Evolutionary conservation across 2,329 filamentous ascomycete genomes (phyloP), one percentile per base, ranked within the genome.

Genomic region (Nemania sp.): DNA sequence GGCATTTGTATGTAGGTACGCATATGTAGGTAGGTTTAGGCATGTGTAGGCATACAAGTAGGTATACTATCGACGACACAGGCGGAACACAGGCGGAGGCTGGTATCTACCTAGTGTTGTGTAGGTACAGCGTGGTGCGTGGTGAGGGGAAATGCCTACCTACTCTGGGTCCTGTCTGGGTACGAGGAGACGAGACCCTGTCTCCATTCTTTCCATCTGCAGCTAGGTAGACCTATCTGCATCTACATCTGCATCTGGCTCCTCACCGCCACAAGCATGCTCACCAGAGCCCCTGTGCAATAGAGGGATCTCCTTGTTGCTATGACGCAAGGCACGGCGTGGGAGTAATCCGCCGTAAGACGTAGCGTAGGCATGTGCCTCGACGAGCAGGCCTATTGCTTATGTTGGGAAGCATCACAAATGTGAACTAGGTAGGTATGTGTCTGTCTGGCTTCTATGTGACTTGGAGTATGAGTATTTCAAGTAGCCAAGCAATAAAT

Each of bases 241-340:
- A 41, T 38, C 45, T 29, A 55, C 38, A 41, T 53, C 56, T 64
- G 58, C 59, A 64, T 56, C 38, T 58, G 60, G 60, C 60, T 60
- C 27, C 67, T 69, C 67, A 69, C 67, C 67, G 67, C 67, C 49
- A 69, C 27, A 60, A 60, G 59, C 54, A 43, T 49, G 53, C 45
- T 47, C 58, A 20, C 6, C 62, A 20, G 15, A 45, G 41, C n/a
- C 41, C 41, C 41, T 20, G 41, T 45, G 41, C 41, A 45, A 45
- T 45, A n/a, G 41, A 45, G 41, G 41, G 57, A 62, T 45, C n/a
- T n/a, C 26, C 52, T 22, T 53, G 24, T 58, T 53, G 53, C 64
- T 41, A 62, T 43, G 64, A 58, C 51, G 51, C 53, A 47, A 52
- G 41, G 22, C 47, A 59, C 22, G 35, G 51, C 15, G 49, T 43